A percentile compares a stretch with the other conserved stretches of the same genome.
These are phyloP conservation scores for Phialophora expanda DNA, from an alignment of 2,329 filamentous ascomycete species.

Conservation along the genomic window DNA sequence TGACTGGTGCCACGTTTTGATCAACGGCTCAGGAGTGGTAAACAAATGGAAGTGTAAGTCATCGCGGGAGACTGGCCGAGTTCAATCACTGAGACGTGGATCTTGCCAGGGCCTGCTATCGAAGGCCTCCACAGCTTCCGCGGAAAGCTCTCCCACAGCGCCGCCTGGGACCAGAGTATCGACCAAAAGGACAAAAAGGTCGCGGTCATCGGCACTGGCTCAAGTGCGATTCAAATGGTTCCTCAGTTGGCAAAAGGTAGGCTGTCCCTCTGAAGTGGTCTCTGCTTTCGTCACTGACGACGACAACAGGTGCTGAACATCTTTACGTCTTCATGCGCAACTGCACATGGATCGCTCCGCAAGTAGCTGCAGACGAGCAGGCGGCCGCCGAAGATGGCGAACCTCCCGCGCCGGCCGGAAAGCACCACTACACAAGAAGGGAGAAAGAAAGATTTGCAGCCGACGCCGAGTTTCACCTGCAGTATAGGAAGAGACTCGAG, in stretches of 20 bases:
- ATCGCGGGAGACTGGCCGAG: too few relatives aligned
- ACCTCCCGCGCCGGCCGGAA: slow-evolving; percentile 29
- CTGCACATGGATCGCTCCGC: slow-evolving; percentile 40
- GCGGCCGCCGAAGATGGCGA: slow-evolving; percentile 31
- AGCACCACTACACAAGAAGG: slow-evolving; percentile 27
- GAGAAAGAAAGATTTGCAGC: slow-evolving; percentile 30
- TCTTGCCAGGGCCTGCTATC: slow-evolving; percentile 44
- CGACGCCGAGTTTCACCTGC: slow-evolving; percentile 29
- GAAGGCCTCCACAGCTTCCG: slow-evolving; percentile 45
- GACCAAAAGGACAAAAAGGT: slow-evolving; percentile 38
- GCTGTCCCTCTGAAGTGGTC: background rate
- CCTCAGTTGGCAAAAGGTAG: slow-evolving; percentile 43
- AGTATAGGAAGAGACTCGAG: slow-evolving; percentile 23
- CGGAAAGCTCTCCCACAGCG: slow-evolving; percentile 44
- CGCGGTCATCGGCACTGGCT: slow-evolving; percentile 28
- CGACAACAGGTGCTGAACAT: slow-evolving; percentile 32
- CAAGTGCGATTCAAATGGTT: slow-evolving; percentile 38
- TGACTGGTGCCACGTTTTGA: too few relatives aligned
- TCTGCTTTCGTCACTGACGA: background rate
- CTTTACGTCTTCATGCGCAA: slow-evolving; percentile 44
- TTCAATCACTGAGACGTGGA: too few relatives aligned
- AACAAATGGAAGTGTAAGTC: too few relatives aligned
- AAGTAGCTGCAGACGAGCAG: slow-evolving; percentile 28
- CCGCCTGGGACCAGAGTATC: slow-evolving; percentile 42
- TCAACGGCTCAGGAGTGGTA: too few relatives aligned